Percentiles rank a stretch among this genome's conserved stretches.
These are phyloP conservation scores for Nicotiana otophora DNA, from an alignment of 257 asterid genomes.

Conservation along the genomic window DNA sequence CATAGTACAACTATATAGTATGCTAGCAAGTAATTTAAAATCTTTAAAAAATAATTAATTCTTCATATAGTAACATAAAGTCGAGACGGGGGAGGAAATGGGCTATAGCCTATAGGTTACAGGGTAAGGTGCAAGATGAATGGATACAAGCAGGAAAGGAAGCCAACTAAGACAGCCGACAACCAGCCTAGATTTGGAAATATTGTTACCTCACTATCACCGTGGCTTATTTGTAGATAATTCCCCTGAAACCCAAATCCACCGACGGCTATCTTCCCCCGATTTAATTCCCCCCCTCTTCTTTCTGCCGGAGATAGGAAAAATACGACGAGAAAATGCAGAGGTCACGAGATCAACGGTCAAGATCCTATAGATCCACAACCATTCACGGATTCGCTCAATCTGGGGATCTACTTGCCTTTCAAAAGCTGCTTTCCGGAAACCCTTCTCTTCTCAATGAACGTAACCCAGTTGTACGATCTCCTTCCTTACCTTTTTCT, in stretches of 20 bases:
- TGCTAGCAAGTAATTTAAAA: too few species aligned
- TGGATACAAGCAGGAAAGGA: neutral
- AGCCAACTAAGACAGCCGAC: neutral
- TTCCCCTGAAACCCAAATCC: neutral
- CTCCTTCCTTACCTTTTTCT: neutral
- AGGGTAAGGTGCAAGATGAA: neutral
- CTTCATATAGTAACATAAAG: too few species aligned
- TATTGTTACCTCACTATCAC: neutral
- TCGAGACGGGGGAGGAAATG: too few species aligned
- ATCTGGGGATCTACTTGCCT: conserved; percentile 66
- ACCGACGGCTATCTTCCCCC: neutral
- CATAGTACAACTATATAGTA: too few species aligned
- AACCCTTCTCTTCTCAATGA: conserved; percentile 84
- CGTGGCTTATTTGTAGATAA: neutral
- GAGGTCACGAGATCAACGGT: conserved; percentile 27
- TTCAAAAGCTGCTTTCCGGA: conserved; percentile 66
- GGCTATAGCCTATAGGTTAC: too few species aligned
- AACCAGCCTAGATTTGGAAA: neutral
- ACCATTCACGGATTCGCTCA: conserved; percentile 93
- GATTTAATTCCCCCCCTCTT: too few species aligned
- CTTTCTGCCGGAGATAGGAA: too few species aligned
- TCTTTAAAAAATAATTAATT: too few species aligned
- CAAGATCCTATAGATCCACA: conserved; percentile 36
- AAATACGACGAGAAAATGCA: conserved; percentile 6
- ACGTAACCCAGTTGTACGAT: conserved; percentile 80